A percentile compares a stretch with the other conserved stretches of the same genome.
Evolutionary conservation across 1,284 basidiomycete species (phyloP).

Genomic region (Cryptococcus deneoformans): DNA sequence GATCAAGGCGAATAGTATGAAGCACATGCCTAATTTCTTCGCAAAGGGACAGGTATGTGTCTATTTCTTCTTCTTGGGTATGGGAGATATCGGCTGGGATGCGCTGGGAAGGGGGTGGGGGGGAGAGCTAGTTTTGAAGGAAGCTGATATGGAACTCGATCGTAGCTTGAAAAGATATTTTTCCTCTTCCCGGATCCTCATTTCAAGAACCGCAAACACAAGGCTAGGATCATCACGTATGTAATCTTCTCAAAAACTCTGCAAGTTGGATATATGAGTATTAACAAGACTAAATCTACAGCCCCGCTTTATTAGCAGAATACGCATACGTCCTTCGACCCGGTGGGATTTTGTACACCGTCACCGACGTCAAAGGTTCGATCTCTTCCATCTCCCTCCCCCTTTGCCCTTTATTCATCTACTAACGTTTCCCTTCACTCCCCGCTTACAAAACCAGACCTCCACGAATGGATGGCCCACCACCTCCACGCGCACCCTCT

Average conservation of each 20-base stretch:
- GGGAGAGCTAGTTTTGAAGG: background rate
- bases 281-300: conserved; percentile 11
- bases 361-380: conserved; percentile 80
- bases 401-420: background rate
- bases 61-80: background rate
- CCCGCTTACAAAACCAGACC: conserved; percentile 52
- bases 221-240: conserved; percentile 86
- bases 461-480: conserved; percentile 92
- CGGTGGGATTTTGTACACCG: conserved; percentile 94
- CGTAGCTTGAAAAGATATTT: conserved; percentile 82
- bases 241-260: conserved; percentile 9
- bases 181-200: conserved; percentile 99
- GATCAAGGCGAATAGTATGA: conserved; percentile 97
- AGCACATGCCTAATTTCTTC: conserved; percentile 98
- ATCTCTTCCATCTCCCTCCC: background rate
- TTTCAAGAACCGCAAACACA: conserved; percentile 98
- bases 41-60: conserved; percentile 68
- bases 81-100: no score
- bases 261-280: background rate
- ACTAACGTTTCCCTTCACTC: background rate
- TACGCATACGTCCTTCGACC: conserved; percentile 91
- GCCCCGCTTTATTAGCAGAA: conserved; percentile 74
- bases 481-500: conserved; percentile 84
- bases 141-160: background rate
- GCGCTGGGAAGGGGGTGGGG: background rate